Evolutionary conservation across 2,329 filamentous ascomycete genomes (phyloP).

Genomic region (Pseudogymnoascus sp.): DNA sequence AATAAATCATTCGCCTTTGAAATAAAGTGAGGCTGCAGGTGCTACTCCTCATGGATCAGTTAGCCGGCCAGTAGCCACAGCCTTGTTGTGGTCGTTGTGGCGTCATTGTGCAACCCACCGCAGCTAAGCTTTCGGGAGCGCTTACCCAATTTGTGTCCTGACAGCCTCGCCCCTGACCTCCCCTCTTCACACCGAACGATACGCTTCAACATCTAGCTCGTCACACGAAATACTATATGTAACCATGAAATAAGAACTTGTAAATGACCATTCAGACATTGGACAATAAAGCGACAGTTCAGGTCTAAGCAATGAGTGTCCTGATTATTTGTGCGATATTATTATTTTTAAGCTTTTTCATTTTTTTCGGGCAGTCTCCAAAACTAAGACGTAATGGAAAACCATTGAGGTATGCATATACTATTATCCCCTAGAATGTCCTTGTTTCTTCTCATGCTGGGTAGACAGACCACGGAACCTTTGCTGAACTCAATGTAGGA

Average conservation of each 20-base stretch:
- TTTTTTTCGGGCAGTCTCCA: constrained; percentile 10
- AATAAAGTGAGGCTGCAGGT: not conserved
- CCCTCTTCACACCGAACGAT: not conserved
- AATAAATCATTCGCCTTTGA: not conserved
- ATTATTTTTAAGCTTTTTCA: not conserved
- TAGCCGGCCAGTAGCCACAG: not conserved
- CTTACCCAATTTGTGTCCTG: not conserved
- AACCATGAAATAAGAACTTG: not conserved
- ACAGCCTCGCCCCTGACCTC: not conserved
- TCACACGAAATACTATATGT: not conserved
- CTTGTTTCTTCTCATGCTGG: not conserved
- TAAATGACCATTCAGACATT: not conserved
- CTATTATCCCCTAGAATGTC: not conserved
- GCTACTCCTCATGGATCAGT: not conserved
- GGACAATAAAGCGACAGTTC: not conserved
- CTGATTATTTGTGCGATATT: not conserved
- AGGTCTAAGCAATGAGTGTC: not conserved
- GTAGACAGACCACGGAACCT: not conserved
- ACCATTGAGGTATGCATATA: constrained; percentile 20
- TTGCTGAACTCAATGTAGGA: constrained; percentile 17
- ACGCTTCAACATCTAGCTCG: not conserved
- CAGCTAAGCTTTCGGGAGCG: constrained; percentile 3
- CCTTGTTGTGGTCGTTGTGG: not conserved
- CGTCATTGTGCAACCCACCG: not conserved
- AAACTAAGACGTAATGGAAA: constrained; percentile 23